Percentiles rank a stretch among this genome's conserved stretches.
These are phyloP conservation scores for Sesbania bispinosa DNA, from an alignment of 306 rosid species.

Conservation along the genomic window DNA sequence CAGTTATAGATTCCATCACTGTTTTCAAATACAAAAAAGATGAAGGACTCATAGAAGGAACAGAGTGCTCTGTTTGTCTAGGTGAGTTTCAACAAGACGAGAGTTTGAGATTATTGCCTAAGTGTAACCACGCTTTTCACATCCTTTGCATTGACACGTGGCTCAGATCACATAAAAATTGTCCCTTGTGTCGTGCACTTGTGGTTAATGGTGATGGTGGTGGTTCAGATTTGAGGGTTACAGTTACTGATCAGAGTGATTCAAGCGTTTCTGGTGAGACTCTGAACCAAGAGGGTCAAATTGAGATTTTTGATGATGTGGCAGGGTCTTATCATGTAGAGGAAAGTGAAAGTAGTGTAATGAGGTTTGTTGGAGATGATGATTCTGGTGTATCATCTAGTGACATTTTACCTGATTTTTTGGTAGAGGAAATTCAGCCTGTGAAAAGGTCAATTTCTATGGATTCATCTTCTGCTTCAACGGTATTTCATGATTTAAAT, in stretches of 20 bases:
- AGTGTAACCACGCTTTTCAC: slow-evolving; percentile 68
- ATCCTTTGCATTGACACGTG: slow-evolving; percentile 41
- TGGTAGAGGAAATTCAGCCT: slow-evolving; percentile 13
- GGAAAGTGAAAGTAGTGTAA: slow-evolving; percentile 27
- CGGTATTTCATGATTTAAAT: slow-evolving; percentile 20
- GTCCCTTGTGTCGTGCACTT: slow-evolving; percentile 48
- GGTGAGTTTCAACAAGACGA: slow-evolving; percentile 67
- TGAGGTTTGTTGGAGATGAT: slow-evolving; percentile 19
- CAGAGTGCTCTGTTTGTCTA: slow-evolving; percentile 78
- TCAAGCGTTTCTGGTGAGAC: neutral
- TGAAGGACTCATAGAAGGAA: slow-evolving; percentile 61
- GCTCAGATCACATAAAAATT: slow-evolving; percentile 36
- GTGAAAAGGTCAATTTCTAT: slow-evolving; percentile 46
- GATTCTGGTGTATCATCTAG: neutral
- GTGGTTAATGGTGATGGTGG: slow-evolving; percentile 26
- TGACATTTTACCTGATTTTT: slow-evolving; percentile 22
- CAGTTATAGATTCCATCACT: slow-evolving; percentile 62
- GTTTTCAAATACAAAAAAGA: slow-evolving; percentile 47
- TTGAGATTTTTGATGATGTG: slow-evolving; percentile 18
- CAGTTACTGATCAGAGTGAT: slow-evolving; percentile 11
- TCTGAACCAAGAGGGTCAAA: slow-evolving; percentile 13
- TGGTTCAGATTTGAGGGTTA: neutral
- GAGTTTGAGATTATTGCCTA: slow-evolving; percentile 61
- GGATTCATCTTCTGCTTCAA: slow-evolving; percentile 36
- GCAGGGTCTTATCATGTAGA: neutral